Evolutionary conservation across 164 flowering plant genomes (phyloP).

Genomic region (Magnolia officinalis): DNA sequence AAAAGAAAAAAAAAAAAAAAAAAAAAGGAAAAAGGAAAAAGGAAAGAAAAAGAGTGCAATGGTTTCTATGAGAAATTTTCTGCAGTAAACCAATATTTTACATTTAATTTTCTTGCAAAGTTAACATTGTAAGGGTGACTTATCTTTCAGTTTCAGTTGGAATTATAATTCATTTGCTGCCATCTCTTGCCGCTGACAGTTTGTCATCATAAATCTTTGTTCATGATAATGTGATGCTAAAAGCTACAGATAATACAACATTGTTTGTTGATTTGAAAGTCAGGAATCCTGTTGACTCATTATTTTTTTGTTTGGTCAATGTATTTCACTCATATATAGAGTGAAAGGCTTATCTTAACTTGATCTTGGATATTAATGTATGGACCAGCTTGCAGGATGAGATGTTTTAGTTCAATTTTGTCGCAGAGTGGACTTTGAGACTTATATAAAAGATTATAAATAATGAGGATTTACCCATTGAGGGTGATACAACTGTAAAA

Average conservation of each 20-base stretch:
- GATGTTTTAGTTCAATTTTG: constrained; percentile 93
- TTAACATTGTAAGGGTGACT: too few species aligned
- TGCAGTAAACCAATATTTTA: too few species aligned
- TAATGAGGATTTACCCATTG: constrained; percentile 86
- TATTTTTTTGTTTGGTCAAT: not conserved
- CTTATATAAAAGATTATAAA: constrained; percentile 76
- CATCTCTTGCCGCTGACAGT: not conserved
- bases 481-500: constrained; percentile 68
- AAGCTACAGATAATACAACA: too few species aligned
- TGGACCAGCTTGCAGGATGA: constrained; percentile 89
- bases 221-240: not conserved
- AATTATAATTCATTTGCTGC: not conserved
- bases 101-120: too few species aligned
- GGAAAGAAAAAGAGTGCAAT: too few species aligned
- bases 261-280: too few species aligned
- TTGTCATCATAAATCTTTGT: too few species aligned
- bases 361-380: not conserved
- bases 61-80: too few species aligned
- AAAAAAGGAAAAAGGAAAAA: too few species aligned
- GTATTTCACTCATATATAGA: not conserved
- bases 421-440: constrained; percentile 87
- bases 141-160: not conserved
- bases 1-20: too few species aligned
- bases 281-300: too few species aligned
- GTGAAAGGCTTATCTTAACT: not conserved